Conservation (phyloP, 192 early-diverging fungal species). For the Paraglomus brasilianum region DNA sequence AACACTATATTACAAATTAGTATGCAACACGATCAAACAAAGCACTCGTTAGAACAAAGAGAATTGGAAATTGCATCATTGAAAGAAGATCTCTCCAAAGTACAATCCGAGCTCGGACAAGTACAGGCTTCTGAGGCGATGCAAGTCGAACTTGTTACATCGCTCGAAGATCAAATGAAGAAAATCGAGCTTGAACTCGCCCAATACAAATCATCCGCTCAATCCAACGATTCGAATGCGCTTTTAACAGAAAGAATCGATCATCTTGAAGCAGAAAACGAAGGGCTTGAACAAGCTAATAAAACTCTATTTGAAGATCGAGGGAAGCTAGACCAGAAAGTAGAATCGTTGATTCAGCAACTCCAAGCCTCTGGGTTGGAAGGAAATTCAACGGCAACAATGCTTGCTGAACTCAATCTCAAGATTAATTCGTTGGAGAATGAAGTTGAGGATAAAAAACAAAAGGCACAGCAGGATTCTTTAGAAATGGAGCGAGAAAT, state of each 20-base stretch:
- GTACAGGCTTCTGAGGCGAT: neutral
- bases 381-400: constrained; percentile 6
- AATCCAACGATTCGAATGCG: constrained; percentile 1
- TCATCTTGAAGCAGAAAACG: constrained; percentile 12
- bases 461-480: constrained; percentile 1
- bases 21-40: no score
- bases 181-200: neutral
- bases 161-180: constrained; percentile 12
- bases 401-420: constrained; percentile 7
- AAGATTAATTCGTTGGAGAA: constrained; percentile 8
- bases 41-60: no score
- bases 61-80: no score
- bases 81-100: neutral
- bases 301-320: neutral
- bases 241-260: constrained; percentile 4
- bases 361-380: neutral
- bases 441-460: neutral
- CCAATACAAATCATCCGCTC: constrained; percentile 13
- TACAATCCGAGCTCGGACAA: constrained; percentile 10
- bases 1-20: no score
- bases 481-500: constrained; percentile 9
- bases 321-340: neutral
- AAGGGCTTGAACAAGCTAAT: constrained; percentile 10
- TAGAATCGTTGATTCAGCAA: constrained; percentile 18
- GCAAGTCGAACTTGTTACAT: constrained; percentile 1